Base-by-base conservation (phyloP, 495 filamentous ascomycete species). In the Aspergillus homomorphus region DNA sequence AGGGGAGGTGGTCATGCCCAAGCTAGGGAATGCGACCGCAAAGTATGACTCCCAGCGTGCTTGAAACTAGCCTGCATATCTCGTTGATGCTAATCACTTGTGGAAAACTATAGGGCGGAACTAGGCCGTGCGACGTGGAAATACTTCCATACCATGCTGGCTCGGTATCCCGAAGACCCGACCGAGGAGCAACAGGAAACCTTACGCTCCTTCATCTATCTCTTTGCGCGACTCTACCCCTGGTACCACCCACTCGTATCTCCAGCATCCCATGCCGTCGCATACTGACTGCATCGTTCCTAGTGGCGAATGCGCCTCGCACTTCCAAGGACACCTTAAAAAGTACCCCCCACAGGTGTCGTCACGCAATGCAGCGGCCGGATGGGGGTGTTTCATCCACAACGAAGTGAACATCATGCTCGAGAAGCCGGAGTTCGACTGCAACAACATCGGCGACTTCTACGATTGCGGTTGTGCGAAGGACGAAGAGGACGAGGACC, bases 381-480 rank as follows among this genome's bases (percentile, higher is more conserved):
- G 86, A 5, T 98, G 94, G 94, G 93, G 87, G 1, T 98, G 94
- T 67, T 89, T 89, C 64, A 88, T 97, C 41, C 94, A 98, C 65
- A 98, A 98, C 63, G 83, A 91, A 66, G 92, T 98, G 56, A 98
- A 98, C 73, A 83, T 88, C 69, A 84, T 91, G 65, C 77, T 98
- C 55, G 73, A 84, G 56, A 98, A 98, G 72, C 77, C 81, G 0
- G 61, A 84, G 52, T 98, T 96, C 70, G 91, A 98, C 69, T 98
- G 94, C 65, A 85, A 82, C 48, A 88, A 90, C 12, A 88, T 98
- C 57, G 91, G 91, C 3, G 90, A 95, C 57, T 89, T 90, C 62
- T 98, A 98, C 70, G 92, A 98, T 70, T 98, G 94, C 64, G 94
- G 94, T 14, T 98, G 94, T 69, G 89, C 86, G 3, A 92, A 90